Conservation (phyloP, 306 rosid species). For the Alnus rubra region DNA sequence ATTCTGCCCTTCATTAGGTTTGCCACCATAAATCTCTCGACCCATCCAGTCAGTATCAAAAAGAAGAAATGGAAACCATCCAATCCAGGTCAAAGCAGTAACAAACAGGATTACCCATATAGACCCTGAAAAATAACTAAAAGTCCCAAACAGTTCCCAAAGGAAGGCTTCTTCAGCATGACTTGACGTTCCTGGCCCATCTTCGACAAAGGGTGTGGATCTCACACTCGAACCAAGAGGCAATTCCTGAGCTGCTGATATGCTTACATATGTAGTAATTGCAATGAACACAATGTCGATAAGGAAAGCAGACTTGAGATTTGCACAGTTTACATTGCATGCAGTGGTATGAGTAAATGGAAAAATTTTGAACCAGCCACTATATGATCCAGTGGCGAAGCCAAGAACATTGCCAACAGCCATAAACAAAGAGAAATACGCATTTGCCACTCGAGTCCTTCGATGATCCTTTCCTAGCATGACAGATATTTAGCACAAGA, state of each 20-base stretch:
- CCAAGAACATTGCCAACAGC: slow-evolving; percentile 95
- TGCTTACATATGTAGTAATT: slow-evolving; percentile 66
- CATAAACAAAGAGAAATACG: slow-evolving; percentile 90
- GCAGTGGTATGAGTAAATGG: slow-evolving; percentile 66
- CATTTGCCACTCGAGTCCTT: slow-evolving; percentile 93
- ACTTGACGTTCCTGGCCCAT: slow-evolving; percentile 51
- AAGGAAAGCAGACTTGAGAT: slow-evolving; percentile 92
- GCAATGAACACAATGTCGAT: slow-evolving; percentile 63
- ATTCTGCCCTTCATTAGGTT: slow-evolving; percentile 73
- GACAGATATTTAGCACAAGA: slow-evolving; percentile 28
- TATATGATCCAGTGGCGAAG: slow-evolving; percentile 80
- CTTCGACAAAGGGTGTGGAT: slow-evolving; percentile 35
- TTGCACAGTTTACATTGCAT: slow-evolving; percentile 81
- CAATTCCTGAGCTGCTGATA: slow-evolving; percentile 68
- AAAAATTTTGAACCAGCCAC: slow-evolving; percentile 84
- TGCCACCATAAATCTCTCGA: slow-evolving; percentile 94
- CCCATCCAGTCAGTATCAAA: slow-evolving; percentile 99
- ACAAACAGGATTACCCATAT: slow-evolving; percentile 78
- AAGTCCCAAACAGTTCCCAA: slow-evolving; percentile 89
- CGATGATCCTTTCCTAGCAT: slow-evolving; percentile 81
- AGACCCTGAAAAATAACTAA: slow-evolving; percentile 67
- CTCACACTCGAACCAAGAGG: slow-evolving; percentile 51
- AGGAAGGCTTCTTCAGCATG: slow-evolving; percentile 80
- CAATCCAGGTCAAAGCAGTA: slow-evolving; percentile 86
- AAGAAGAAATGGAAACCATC: slow-evolving; percentile 93